Conservation (phyloP, 1,284 basidiomycete genomes). For the Boletus semigastroideus region DNA sequence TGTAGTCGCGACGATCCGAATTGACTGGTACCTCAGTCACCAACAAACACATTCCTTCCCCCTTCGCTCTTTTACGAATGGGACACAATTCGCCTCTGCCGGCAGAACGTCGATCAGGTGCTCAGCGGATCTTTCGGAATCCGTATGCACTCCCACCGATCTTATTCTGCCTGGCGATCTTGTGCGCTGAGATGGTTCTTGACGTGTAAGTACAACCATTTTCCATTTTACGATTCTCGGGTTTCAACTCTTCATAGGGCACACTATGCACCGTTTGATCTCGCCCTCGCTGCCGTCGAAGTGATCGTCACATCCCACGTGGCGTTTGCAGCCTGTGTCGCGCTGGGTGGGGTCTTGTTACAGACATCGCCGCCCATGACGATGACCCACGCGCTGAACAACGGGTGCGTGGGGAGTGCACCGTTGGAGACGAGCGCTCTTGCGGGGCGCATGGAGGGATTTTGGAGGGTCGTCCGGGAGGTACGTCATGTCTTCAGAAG, state of each 20-base stretch:
- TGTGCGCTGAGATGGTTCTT: slow-evolving; percentile 31
- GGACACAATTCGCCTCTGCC: slow-evolving; percentile 1
- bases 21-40: not conserved
- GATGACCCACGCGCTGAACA: slow-evolving; percentile 23
- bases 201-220: slow-evolving; percentile 28
- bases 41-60: no score
- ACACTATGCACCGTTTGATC: slow-evolving; percentile 69
- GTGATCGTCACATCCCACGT: slow-evolving; percentile 77
- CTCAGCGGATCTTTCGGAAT: slow-evolving; percentile 27
- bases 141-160: slow-evolving; percentile 35
- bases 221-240: not conserved
- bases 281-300: slow-evolving; percentile 71
- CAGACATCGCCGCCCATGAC: slow-evolving; percentile 74
- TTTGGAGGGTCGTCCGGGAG: slow-evolving; percentile 78
- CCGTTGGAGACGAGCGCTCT: slow-evolving; percentile 6
- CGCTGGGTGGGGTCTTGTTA: slow-evolving; percentile 79
- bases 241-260: slow-evolving; percentile 34
- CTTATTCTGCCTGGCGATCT: slow-evolving; percentile 33
- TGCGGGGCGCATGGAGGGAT: slow-evolving; percentile 58
- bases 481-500: slow-evolving; percentile 42
- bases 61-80: no score
- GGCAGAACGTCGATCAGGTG: slow-evolving; percentile 6
- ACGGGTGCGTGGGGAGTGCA: slow-evolving; percentile 5
- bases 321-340: slow-evolving; percentile 76
- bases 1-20: not conserved